A percentile compares a stretch with the other conserved stretches of the same genome.
These are phyloP conservation scores for Periconia macrospinosa DNA, from an alignment of 2,329 filamentous ascomycete genomes.

Conservation along the genomic window DNA sequence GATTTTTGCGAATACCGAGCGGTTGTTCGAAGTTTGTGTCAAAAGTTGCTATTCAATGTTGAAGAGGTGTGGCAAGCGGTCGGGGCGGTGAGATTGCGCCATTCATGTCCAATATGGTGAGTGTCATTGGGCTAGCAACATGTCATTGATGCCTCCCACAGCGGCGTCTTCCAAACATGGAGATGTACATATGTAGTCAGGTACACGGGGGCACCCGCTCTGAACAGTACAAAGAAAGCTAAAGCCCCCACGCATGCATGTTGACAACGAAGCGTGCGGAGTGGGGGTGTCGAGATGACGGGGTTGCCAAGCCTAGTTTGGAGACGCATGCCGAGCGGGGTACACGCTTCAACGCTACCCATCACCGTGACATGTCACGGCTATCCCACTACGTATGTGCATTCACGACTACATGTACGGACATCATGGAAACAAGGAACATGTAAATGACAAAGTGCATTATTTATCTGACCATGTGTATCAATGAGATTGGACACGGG, in stretches of 20 bases:
- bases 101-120: constrained; percentile 32
- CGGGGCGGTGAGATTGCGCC: constrained; percentile 36
- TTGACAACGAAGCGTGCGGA: background rate
- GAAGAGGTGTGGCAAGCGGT: constrained; percentile 19
- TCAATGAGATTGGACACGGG: constrained; percentile 7
- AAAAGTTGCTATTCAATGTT: background rate
- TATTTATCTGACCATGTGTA: constrained; percentile 20
- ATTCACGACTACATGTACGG: background rate
- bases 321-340: background rate
- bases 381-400: too few relatives aligned
- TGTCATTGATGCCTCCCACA: constrained; percentile 4
- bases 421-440: background rate
- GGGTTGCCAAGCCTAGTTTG: background rate
- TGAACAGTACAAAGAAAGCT: constrained; percentile 2
- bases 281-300: background rate
- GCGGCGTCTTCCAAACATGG: background rate
- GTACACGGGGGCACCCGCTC: background rate
- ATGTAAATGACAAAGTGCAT: background rate
- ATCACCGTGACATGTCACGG: background rate
- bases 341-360: background rate
- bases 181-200: constrained; percentile 10
- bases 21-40: background rate
- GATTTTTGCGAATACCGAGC: background rate
- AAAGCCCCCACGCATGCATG: constrained; percentile 12
- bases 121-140: constrained; percentile 17